Conservation (phyloP, 371 early-diverging fungal genomes). For the Mortierella sp. region DNA sequence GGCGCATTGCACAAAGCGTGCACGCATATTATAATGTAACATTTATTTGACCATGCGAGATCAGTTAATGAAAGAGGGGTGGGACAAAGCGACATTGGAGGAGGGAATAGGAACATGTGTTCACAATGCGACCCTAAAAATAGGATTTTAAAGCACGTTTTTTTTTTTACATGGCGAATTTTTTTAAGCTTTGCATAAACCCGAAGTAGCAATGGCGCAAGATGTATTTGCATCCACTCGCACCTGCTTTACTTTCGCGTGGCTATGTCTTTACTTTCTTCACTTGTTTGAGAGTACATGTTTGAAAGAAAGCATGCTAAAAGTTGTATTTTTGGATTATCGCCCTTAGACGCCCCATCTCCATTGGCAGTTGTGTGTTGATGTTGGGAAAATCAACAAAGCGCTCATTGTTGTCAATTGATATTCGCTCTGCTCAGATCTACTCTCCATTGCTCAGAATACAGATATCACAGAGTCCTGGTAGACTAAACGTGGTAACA, state of each 20-base stretch:
- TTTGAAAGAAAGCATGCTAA: not conserved
- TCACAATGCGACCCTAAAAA: not conserved
- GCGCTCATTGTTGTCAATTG: no score
- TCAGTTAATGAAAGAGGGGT: not conserved
- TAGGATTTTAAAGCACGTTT: not conserved
- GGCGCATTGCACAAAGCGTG: no score
- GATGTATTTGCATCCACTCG: no score
- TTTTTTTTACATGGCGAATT: not conserved
- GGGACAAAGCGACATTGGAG: not conserved
- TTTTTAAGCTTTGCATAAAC: slow-evolving; percentile 2
- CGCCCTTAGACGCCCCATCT: slow-evolving; percentile 9
- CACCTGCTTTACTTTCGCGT: not conserved
- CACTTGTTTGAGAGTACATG: not conserved
- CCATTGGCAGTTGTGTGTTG: not conserved
- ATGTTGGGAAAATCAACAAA: slow-evolving; percentile 5
- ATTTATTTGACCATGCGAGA: not conserved
- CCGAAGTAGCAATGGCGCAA: no score
- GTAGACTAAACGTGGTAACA: no score
- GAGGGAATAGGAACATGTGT: not conserved
- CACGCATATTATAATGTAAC: no score
- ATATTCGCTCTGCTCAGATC: no score
- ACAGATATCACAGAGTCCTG: no score
- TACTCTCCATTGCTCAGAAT: no score
- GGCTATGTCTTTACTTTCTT: not conserved
- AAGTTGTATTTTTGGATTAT: slow-evolving; percentile 38